A percentile compares a stretch with the other conserved stretches of the same genome.
phyloP scores from a whole-genome alignment of 2,329 filamentous ascomycete genomes.

The Lasiodiplodia gonubiensis region DNA sequence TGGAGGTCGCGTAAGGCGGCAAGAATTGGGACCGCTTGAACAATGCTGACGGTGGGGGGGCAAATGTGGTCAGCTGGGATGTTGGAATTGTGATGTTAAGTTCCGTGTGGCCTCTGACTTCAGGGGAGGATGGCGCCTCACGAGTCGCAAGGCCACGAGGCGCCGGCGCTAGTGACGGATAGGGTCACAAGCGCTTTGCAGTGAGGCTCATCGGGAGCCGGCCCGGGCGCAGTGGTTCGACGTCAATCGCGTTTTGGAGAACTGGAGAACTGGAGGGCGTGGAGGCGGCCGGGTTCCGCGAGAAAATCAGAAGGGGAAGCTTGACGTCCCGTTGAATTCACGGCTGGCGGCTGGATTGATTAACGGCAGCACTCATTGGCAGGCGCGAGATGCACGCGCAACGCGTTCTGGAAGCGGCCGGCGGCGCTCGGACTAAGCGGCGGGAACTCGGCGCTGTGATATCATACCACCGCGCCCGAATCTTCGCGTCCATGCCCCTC shows the following conservation, averaged over 20 bases:
- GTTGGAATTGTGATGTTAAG: background rate
- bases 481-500: slow-evolving; percentile 1
- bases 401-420: slow-evolving; percentile 11
- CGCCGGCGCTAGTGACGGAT: slow-evolving; percentile 13
- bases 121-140: background rate
- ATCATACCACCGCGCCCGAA: slow-evolving; percentile 7
- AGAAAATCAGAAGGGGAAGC: background rate
- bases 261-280: background rate
- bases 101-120: background rate
- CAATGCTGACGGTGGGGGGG: background rate
- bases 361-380: slow-evolving; percentile 9
- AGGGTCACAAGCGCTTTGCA: slow-evolving; percentile 1
- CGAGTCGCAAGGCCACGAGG: slow-evolving; percentile 7
- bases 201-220: slow-evolving; percentile 14
- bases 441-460: slow-evolving; percentile 17
- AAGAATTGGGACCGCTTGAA: background rate
- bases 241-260: background rate
- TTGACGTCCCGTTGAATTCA: slow-evolving; percentile 7
- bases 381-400: background rate
- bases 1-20: background rate
- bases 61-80: background rate
- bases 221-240: slow-evolving; percentile 1
- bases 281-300: background rate
- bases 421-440: slow-evolving; percentile 5
- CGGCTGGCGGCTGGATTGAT: background rate